Percentiles rank a stretch among this genome's conserved stretches.
Evolutionary conservation across 306 rosid species (phyloP).

Genomic region (Begonia masoniana): DNA sequence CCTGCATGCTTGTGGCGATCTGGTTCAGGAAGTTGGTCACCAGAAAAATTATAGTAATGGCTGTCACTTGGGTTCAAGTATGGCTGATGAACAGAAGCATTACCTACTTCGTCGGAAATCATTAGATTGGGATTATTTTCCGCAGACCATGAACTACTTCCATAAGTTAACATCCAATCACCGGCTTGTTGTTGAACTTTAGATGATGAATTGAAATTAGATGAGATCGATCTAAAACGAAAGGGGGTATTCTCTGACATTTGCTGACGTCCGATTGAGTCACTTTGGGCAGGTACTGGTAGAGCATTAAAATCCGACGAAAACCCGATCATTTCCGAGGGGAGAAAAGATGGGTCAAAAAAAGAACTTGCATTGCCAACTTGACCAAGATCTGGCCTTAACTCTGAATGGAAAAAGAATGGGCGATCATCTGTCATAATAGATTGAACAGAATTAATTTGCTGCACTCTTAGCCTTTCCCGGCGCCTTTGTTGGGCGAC

Average conservation of each 20-base stretch:
- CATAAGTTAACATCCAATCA: too few relatives aligned
- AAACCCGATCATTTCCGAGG: conserved; percentile 20
- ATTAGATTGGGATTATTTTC: conserved; percentile 6
- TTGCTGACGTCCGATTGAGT: background rate
- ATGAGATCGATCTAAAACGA: too few relatives aligned
- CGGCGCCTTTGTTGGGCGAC: conserved; percentile 89
- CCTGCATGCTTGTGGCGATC: conserved; percentile 23
- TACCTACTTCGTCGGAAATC: conserved; percentile 14
- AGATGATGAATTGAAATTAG: too few relatives aligned
- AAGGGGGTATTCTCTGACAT: too few relatives aligned
- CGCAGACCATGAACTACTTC: too few relatives aligned
- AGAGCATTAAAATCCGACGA: conserved; percentile 9
- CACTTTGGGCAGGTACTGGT: conserved; percentile 12
- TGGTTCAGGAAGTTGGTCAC: background rate
- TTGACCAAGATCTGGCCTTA: conserved; percentile 32
- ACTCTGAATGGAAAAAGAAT: conserved; percentile 13
- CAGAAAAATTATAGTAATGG: too few relatives aligned
- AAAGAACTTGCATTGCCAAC: conserved; percentile 46
- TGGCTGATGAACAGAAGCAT: conserved; percentile 17
- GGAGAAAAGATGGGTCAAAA: conserved; percentile 24
- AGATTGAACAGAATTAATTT: conserved; percentile 3
- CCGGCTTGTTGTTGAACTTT: too few relatives aligned
- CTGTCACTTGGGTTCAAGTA: conserved; percentile 1
- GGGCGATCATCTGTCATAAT: conserved; percentile 19
- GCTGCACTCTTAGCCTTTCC: conserved; percentile 58